Conservation (phyloP, 176 grass and related monocot species). For the Chrysopogon serrulatus region DNA sequence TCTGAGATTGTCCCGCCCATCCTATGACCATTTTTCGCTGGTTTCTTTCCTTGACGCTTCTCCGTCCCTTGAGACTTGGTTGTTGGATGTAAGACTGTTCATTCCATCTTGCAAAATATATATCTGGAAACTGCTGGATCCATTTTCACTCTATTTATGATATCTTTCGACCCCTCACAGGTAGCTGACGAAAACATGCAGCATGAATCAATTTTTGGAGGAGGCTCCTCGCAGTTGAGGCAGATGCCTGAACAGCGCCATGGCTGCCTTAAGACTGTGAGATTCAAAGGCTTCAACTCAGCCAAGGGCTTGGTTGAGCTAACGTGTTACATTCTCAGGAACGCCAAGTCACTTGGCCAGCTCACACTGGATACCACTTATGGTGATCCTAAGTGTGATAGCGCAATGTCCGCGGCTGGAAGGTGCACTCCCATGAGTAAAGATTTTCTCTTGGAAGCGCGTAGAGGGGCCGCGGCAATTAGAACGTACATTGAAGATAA, state of each 20-base stretch:
- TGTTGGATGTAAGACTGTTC: neutral
- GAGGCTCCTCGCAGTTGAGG: neutral
- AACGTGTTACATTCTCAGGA: neutral
- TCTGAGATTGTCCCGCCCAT: neutral
- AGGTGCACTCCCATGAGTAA: neutral
- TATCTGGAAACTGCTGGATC: neutral
- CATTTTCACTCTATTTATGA: neutral
- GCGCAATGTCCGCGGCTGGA: neutral
- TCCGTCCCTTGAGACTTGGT: neutral
- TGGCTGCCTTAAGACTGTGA: neutral
- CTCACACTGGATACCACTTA: neutral
- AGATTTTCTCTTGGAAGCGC: neutral
- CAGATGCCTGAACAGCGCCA: constrained; percentile 3
- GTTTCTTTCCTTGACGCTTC: constrained; percentile 4
- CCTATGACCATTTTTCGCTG: constrained; percentile 21
- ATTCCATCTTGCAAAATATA: neutral
- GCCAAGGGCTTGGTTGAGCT: neutral
- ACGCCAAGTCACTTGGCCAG: neutral
- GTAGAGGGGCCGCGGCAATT: neutral
- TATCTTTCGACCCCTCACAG: neutral
- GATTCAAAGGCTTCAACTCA: neutral
- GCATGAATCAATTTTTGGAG: neutral
- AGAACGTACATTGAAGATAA: no score
- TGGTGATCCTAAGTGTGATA: neutral
- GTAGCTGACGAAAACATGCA: neutral